Conservation (phyloP, 108 stramenopile genomes). For the Cylindrotheca closterium region DNA sequence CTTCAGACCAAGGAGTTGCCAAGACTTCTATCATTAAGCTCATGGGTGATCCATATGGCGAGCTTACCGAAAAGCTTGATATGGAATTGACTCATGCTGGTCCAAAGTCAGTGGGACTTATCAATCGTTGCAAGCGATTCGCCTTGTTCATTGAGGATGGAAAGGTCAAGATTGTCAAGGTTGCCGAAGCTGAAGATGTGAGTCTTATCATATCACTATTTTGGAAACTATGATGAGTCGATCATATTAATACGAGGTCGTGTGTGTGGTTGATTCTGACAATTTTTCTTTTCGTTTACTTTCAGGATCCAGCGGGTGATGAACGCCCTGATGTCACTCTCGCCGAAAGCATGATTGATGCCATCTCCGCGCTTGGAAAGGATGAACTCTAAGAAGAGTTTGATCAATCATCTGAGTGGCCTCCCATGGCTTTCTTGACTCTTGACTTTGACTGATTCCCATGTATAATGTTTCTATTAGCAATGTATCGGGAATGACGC, state of each 20-base stretch:
- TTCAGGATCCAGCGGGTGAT: conserved; percentile 29
- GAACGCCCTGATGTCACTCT: conserved; percentile 30
- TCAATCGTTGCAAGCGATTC: conserved; percentile 71
- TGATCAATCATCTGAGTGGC: too few species aligned
- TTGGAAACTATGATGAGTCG: neutral
- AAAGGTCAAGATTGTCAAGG: conserved; percentile 43
- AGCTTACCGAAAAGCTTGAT: conserved; percentile 55
- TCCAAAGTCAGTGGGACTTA: conserved; percentile 45
- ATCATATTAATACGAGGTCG: neutral
- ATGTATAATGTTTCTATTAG: too few species aligned
- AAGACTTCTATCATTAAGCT: conserved; percentile 46
- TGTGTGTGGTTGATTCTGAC: neutral
- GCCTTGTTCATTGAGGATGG: conserved; percentile 66
- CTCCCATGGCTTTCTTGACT: too few species aligned
- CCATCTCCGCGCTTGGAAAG: conserved; percentile 12
- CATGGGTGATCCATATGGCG: conserved; percentile 59
- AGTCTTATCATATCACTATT: conserved; percentile 9
- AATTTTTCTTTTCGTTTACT: neutral
- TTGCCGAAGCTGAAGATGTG: conserved; percentile 55
- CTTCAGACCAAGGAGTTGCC: conserved; percentile 49
- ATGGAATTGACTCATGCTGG: conserved; percentile 66
- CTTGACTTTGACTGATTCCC: too few species aligned
- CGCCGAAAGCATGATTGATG: conserved; percentile 31
- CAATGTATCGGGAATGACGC: too few species aligned
- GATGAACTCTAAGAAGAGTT: conserved; percentile 22